These are phyloP conservation scores for Trichoderma endophyticum DNA, from an alignment of 2,329 filamentous ascomycete species.

Conservation along the genomic window DNA sequence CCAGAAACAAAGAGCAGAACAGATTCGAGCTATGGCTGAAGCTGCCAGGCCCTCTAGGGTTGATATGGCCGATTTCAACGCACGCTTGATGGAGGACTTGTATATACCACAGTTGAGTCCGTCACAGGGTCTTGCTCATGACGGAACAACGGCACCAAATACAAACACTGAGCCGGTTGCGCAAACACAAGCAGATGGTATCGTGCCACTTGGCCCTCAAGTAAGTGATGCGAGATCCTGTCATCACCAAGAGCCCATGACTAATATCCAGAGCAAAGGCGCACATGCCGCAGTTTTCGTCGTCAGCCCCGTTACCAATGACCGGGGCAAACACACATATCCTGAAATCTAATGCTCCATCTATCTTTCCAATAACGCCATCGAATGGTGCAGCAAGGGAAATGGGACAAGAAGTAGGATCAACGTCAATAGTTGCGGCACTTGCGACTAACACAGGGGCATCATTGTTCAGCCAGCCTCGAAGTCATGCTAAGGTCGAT, in stretches of 20 bases:
- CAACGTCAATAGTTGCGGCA: background rate
- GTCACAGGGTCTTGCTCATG: background rate
- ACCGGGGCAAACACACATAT: conserved; percentile 39
- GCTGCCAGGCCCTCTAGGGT: too few species aligned
- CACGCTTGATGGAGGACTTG: background rate
- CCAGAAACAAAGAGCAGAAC: conserved; percentile 6
- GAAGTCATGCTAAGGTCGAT: conserved; percentile 24
- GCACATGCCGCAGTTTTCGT: background rate
- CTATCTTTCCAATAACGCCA: background rate
- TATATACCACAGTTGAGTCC: background rate
- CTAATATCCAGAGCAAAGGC: background rate
- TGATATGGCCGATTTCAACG: background rate
- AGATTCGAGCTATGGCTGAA: background rate
- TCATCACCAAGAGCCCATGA: background rate
- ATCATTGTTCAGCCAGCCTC: conserved; percentile 26
- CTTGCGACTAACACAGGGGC: background rate
- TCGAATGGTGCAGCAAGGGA: background rate
- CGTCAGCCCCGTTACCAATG: conserved; percentile 32
- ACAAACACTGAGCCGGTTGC: background rate
- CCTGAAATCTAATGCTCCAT: background rate
- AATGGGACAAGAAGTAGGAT: background rate
- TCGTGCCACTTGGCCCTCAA: background rate
- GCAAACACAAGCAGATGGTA: background rate
- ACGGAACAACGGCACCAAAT: background rate
- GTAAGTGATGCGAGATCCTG: background rate